Base-by-base conservation (phyloP, 176 grass and related monocot genomes). In the Ananas comosus region DNA sequence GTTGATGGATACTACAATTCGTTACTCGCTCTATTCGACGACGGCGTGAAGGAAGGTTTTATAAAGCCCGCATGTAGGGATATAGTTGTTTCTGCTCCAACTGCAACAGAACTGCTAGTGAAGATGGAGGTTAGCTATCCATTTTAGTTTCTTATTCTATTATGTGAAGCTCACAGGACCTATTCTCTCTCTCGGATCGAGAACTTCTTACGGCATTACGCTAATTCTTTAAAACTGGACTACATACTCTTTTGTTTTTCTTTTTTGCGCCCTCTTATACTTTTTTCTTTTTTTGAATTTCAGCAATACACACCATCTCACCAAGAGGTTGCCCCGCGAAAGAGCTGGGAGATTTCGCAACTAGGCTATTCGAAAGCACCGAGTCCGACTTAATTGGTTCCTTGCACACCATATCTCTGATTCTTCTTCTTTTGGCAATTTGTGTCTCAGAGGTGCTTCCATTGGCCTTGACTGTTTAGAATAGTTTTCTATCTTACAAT, bases 1-100 rank as follows among this genome's bases (percentile, higher is more conserved):
- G 84, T 99, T 51, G 94, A 99, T 17, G 94, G 94, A n/a, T 99
- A 99, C 71, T 99, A 99, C n/a, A 81, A 99, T 76, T 85, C 86
- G 9, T 51, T 99, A 50, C 87, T 99, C 27, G 82, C 80, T 19
- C 77, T 99, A 57, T 93, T 99, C n/a, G 94, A 93, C 59, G 92
- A 88, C 66, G 94, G 94, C 1, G 84, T 86, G 2, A 1, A 68
- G 5, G 94, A 92, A 86, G 94, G 94, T 29, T 99, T 99, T 76
- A 99, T 99, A 77, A 99, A 99, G 66, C 69, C 83, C 9, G 80
- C 91, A 58, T 90, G 78, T 72, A 63, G 89, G 58, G 21, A 99
- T 10, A 99, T 99, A 79, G 77, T 99, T 71, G 78, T 93, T 80
- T 93, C 84, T 29, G 94, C 89, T 3, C 75, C 94, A 48, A 90